Evolutionary conservation across 371 early-diverging fungal genomes (phyloP), one percentile per base, ranked within the genome.

Genomic region (Mucor circinelloides): DNA sequence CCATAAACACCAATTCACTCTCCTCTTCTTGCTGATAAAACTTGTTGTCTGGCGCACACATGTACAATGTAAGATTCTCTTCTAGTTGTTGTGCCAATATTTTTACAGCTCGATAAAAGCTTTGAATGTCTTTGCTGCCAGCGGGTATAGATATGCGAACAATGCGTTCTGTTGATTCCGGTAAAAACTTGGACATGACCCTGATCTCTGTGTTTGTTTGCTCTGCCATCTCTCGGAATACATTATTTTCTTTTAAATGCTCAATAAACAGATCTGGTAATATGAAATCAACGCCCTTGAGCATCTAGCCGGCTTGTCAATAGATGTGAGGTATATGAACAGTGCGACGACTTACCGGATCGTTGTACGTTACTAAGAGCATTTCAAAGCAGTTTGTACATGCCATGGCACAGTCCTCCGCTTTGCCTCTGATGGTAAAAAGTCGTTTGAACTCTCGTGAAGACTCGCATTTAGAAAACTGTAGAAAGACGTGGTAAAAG

Each of bases 141-240:
- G 5, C 9, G 4, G 10, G 38, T 3, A 27, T 40, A 8, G 19
- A 23, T 7, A 67, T 55, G 12, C 28, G 38, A 0, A 67, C 44
- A 4, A 67, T 25, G 17, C 61, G 60, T 23, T 67, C 67, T 31
- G 67, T 67, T 15, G 60, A 60, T 21, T 56, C 42, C 1, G 60
- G 54, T 44, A 67, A 56, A 40, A n/a, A 42, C 4, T 15, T 15
- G 15, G 25, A 10, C 21, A 55, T 60, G 6, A 67, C 30, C 2
- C 19, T n/a, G 31, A 67, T 44, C 17, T 42, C 23, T 15, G 56
- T 56, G 0, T 25, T 25, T 19, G 67, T 36, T 12, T 12, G 12
- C 10, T 2, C 2, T 2, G 61, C 55, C 4, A 67, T 67, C 5
- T 4, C 6, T 5, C 31, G 25, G 15, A 67, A 60, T 8, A 28